Conservation (phyloP, 2,329 filamentous ascomycete genomes). For the Myriosclerotinia scirpicola region DNA sequence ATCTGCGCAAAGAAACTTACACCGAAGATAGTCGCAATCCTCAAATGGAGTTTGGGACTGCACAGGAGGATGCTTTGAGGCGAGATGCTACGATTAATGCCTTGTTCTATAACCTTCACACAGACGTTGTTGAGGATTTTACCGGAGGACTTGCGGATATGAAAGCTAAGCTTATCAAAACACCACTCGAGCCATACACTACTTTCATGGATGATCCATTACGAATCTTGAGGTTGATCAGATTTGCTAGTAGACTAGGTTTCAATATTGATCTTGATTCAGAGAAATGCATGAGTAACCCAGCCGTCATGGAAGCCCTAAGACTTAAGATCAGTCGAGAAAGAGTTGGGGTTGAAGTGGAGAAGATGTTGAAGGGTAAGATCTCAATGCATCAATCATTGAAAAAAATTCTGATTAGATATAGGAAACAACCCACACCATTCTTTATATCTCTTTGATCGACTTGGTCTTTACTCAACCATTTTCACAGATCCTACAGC, state of each 20-base stretch:
- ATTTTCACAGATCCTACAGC: slow-evolving; percentile 70
- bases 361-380: slow-evolving; percentile 82
- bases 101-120: slow-evolving; percentile 91
- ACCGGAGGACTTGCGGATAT: slow-evolving; percentile 78
- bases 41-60: slow-evolving; percentile 88
- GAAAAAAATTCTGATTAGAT: slow-evolving; percentile 25
- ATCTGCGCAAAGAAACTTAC: slow-evolving; percentile 89
- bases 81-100: slow-evolving; percentile 94
- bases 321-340: slow-evolving; percentile 88
- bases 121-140: slow-evolving; percentile 77
- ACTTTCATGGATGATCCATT: slow-evolving; percentile 95
- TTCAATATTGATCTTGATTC: slow-evolving; percentile 75
- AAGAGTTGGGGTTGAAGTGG: slow-evolving; percentile 79
- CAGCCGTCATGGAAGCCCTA: slow-evolving; percentile 77
- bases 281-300: slow-evolving; percentile 71
- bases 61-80: slow-evolving; percentile 83
- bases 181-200: slow-evolving; percentile 81
- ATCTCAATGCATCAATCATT: background rate
- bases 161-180: slow-evolving; percentile 70
- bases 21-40: slow-evolving; percentile 86
- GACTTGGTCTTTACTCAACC: slow-evolving; percentile 66
- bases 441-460: slow-evolving; percentile 65
- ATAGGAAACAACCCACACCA: slow-evolving; percentile 58
- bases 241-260: slow-evolving; percentile 81
- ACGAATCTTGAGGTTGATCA: slow-evolving; percentile 79